These are phyloP conservation scores for Aspergillus fischeri DNA, from an alignment of 2,329 filamentous ascomycete genomes.

Conservation along the genomic window DNA sequence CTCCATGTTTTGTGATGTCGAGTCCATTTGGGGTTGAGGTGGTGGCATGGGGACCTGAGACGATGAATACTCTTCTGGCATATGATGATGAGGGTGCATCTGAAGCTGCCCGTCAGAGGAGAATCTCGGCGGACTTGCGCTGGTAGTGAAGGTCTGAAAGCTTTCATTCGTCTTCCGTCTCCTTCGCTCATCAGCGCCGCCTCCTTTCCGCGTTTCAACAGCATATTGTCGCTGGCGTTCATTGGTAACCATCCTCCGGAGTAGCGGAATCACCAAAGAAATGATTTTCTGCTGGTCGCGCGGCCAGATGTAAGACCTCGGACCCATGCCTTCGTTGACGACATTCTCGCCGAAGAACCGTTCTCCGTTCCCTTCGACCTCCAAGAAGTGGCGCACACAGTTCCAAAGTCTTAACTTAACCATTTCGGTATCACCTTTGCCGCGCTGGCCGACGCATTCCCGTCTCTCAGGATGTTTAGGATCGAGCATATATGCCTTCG, in stretches of 20 bases:
- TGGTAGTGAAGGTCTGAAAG: constrained; percentile 22
- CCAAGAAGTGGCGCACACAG: constrained; percentile 53
- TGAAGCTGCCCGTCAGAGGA: constrained; percentile 30
- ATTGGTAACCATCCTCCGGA: constrained; percentile 58
- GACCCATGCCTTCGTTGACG: constrained; percentile 36
- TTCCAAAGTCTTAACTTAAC: constrained; percentile 55
- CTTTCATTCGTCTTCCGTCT: constrained; percentile 34
- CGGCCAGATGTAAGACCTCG: constrained; percentile 50
- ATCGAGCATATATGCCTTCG: constrained; percentile 56
- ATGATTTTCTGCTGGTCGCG: constrained; percentile 53
- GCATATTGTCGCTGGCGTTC: constrained; percentile 57
- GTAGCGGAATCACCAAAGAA: constrained; percentile 53
- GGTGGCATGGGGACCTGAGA: constrained; percentile 19
- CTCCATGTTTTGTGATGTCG: constrained; percentile 20
- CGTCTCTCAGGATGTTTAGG: constrained; percentile 51
- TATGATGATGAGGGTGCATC: constrained; percentile 25
- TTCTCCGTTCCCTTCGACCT: constrained; percentile 48
- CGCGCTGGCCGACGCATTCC: constrained; percentile 55
- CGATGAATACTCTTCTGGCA: constrained; percentile 21
- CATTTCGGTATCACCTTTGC: constrained; percentile 53
- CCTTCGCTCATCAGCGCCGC: constrained; percentile 35
- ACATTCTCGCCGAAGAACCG: constrained; percentile 50
- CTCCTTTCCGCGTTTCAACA: constrained; percentile 51
- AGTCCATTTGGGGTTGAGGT: constrained; percentile 23
- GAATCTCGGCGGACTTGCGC: constrained; percentile 17